phyloP scores from a whole-genome alignment of 768 basidiomycete genomes.

The Phaeotremella skinneri region DNA sequence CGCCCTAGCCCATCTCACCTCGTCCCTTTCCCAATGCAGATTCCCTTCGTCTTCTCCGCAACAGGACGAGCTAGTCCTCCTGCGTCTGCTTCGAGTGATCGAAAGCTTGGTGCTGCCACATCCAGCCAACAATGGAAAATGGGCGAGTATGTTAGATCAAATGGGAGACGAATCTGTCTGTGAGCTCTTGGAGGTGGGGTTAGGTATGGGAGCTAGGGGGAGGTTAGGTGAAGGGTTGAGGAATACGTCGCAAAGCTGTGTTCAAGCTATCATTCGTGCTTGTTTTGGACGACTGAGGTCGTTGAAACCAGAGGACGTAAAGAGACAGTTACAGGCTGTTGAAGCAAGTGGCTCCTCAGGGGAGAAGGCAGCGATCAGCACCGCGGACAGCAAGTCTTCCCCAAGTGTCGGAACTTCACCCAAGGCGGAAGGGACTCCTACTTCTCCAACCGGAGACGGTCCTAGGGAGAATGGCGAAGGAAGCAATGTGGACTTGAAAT shows the following conservation, averaged over 20 bases:
- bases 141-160: conserved; percentile 55
- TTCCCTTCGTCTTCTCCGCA: conserved; percentile 96
- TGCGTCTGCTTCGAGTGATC: conserved; percentile 86
- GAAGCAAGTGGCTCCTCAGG: not conserved
- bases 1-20: conserved; percentile 78
- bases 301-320: conserved; percentile 33
- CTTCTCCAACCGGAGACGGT: conserved; percentile 5
- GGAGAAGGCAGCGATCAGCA: conserved; percentile 11
- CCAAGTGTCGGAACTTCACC: not conserved
- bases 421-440: not conserved
- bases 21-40: conserved; percentile 89
- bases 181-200: conserved; percentile 95
- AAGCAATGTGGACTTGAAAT: conserved; percentile 21
- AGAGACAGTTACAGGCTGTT: conserved; percentile 24
- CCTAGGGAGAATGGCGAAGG: conserved; percentile 27
- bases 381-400: not conserved
- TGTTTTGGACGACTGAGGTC: conserved; percentile 68
- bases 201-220: conserved; percentile 97
- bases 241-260: conserved; percentile 62
- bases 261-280: conserved; percentile 79
- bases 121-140: conserved; percentile 50
- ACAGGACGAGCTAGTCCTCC: conserved; percentile 92
- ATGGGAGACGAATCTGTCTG: conserved; percentile 93
- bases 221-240: conserved; percentile 57
- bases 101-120: conserved; percentile 67